These are phyloP conservation scores for Dendrothele bispora DNA, from an alignment of 768 basidiomycete genomes.

Conservation along the genomic window DNA sequence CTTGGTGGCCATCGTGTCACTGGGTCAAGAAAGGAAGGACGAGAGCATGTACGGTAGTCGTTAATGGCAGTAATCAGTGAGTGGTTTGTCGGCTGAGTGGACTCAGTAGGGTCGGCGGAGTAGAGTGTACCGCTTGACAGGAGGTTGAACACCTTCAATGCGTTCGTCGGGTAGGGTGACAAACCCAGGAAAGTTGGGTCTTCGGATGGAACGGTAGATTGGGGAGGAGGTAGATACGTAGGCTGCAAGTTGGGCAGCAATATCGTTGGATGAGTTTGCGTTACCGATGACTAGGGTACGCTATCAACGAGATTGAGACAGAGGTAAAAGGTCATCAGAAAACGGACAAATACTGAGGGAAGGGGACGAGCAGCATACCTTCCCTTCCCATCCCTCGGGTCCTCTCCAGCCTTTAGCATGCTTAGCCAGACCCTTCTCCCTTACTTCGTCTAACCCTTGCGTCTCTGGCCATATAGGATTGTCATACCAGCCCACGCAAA, in stretches of 20 bases:
- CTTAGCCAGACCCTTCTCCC: conserved; percentile 30
- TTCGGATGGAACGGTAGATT: conserved; percentile 46
- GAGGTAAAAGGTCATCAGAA: neutral
- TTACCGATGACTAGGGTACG: conserved; percentile 39
- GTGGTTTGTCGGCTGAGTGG: conserved; percentile 5
- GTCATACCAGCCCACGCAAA: conserved; percentile 39
- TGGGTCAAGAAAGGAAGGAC: no score
- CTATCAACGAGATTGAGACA: neutral
- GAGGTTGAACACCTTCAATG: conserved; percentile 45
- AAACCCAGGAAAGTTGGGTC: conserved; percentile 35
- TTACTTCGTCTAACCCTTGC: conserved; percentile 38
- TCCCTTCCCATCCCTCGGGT: conserved; percentile 33
- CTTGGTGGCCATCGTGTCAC: no score
- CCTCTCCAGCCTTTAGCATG: conserved; percentile 46
- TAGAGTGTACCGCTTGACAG: conserved; percentile 34
- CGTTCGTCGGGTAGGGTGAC: conserved; percentile 40
- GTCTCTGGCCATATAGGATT: conserved; percentile 43
- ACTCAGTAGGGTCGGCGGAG: neutral
- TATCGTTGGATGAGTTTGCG: conserved; percentile 54
- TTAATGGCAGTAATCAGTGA: no score
- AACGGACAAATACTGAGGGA: neutral
- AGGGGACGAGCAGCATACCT: conserved; percentile 16
- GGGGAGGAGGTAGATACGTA: conserved; percentile 33
- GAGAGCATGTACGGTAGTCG: no score
- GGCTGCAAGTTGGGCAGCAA: conserved; percentile 43